A percentile compares a stretch with the other conserved stretches of the same genome.
Evolutionary conservation across 2,329 filamentous ascomycete genomes (phyloP).

Genomic region (Arachnopeziza araneosa): DNA sequence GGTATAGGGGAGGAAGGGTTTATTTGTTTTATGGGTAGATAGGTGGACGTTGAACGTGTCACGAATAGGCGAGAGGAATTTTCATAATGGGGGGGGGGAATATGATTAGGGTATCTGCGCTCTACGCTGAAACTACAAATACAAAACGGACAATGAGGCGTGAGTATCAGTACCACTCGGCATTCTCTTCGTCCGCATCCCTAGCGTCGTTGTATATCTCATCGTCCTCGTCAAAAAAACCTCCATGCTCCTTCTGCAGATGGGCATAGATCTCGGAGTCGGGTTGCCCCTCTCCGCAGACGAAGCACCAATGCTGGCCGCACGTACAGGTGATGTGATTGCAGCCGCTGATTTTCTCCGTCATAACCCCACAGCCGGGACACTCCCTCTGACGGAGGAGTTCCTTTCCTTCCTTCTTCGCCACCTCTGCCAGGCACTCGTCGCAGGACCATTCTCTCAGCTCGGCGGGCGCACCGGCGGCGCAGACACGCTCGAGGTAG

Average conservation of each 20-base stretch:
- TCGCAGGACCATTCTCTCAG: conserved; percentile 6
- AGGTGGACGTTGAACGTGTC: no score
- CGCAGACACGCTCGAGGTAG: conserved; percentile 14
- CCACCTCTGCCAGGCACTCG: background rate
- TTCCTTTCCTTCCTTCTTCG: background rate
- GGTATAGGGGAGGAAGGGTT: no score
- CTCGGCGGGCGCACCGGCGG: conserved; percentile 11
- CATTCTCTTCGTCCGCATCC: background rate
- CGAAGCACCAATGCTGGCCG: conserved; percentile 13
- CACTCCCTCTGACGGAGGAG: conserved; percentile 1
- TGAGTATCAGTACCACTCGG: no score
- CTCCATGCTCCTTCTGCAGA: conserved; percentile 7
- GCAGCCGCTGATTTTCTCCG: conserved; percentile 10
- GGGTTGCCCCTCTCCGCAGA: conserved; percentile 5
- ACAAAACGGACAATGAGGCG: no score
- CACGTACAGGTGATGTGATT: conserved; percentile 14
- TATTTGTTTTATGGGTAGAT: no score
- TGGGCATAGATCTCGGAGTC: conserved; percentile 6
- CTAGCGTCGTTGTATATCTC: background rate
- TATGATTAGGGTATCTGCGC: no score
- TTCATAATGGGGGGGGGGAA: no score
- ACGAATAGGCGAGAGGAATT: no score
- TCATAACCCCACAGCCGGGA: conserved; percentile 7
- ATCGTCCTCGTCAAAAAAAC: background rate
- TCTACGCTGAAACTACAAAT: no score